Conservation (phyloP, 2,329 filamentous ascomycete genomes). For the Curvularia sp. region DNA sequence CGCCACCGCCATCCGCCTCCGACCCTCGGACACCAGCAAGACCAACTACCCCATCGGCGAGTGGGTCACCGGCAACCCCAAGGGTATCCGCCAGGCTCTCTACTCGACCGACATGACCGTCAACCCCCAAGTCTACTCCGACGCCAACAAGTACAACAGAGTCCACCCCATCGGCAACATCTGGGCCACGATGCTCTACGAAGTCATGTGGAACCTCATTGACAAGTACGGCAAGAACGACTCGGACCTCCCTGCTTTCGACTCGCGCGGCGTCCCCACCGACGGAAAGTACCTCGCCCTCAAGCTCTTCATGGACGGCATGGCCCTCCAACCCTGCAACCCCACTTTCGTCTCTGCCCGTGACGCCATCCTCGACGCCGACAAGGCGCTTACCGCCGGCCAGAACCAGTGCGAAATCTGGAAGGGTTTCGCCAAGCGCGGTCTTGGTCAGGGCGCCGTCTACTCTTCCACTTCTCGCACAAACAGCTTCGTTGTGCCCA, state of each 20-base stretch:
- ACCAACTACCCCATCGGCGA: slow-evolving; percentile 59
- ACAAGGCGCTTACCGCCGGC: slow-evolving; percentile 60
- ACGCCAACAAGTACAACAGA: slow-evolving; percentile 48
- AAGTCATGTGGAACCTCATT: slow-evolving; percentile 65
- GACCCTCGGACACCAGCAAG: slow-evolving; percentile 54
- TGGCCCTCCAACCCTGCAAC: slow-evolving; percentile 64
- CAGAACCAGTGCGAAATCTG: slow-evolving; percentile 61
- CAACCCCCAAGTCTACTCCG: slow-evolving; percentile 61
- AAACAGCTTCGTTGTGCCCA: slow-evolving; percentile 35
- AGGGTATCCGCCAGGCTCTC: slow-evolving; percentile 58
- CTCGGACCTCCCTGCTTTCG: slow-evolving; percentile 52
- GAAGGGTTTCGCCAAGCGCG: slow-evolving; percentile 64
- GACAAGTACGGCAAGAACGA: slow-evolving; percentile 63
- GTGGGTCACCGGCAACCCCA: slow-evolving; percentile 56
- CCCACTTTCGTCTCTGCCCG: slow-evolving; percentile 62
- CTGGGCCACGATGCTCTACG: slow-evolving; percentile 63
- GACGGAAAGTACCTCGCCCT: slow-evolving; percentile 61
- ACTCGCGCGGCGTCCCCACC: slow-evolving; percentile 56
- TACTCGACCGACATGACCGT: slow-evolving; percentile 60
- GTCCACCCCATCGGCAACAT: slow-evolving; percentile 61
- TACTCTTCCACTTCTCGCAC: slow-evolving; percentile 31
- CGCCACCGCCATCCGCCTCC: slow-evolving; percentile 59
- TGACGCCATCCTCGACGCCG: slow-evolving; percentile 64
- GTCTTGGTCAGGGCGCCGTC: slow-evolving; percentile 53
- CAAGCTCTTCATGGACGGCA: slow-evolving; percentile 61